These are phyloP conservation scores for Penicillium vulpinum DNA, from an alignment of 2,329 filamentous ascomycete genomes.

Conservation along the genomic window DNA sequence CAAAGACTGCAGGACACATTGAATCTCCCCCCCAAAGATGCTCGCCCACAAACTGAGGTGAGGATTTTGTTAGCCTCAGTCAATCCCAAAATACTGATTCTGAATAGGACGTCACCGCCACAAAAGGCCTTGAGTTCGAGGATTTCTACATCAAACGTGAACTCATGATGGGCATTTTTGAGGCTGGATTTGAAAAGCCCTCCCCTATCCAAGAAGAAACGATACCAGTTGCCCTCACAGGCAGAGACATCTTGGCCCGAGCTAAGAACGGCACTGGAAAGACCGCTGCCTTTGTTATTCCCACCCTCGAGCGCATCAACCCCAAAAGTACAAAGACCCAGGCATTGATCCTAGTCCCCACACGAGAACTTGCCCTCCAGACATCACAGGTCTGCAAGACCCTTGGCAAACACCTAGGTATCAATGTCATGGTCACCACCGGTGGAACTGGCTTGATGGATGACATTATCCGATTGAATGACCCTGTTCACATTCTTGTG, in stretches of 20 bases:
- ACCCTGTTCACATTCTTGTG: constrained; percentile 95
- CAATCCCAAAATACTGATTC: neutral
- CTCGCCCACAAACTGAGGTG: constrained; percentile 53
- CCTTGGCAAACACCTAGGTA: constrained; percentile 90
- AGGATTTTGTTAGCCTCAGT: constrained; percentile 9
- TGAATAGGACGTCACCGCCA: constrained; percentile 93
- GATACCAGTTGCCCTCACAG: constrained; percentile 92
- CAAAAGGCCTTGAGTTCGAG: constrained; percentile 96
- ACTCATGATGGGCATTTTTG: constrained; percentile 98
- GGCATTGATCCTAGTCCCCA: constrained; percentile 93
- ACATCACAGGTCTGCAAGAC: constrained; percentile 99
- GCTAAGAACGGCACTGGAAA: constrained; percentile 99
- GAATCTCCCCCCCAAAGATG: constrained; percentile 50
- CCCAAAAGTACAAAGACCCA: constrained; percentile 96
- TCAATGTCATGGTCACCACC: constrained; percentile 99
- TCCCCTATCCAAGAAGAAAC: constrained; percentile 99
- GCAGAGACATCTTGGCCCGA: constrained; percentile 89
- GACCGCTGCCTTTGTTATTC: constrained; percentile 96
- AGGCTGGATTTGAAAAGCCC: constrained; percentile 97
- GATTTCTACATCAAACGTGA: constrained; percentile 94
- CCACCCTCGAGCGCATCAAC: constrained; percentile 92
- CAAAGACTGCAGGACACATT: constrained; percentile 48
- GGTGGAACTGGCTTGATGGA: constrained; percentile 93
- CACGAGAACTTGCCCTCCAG: constrained; percentile 93
- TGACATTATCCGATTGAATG: constrained; percentile 91